These are phyloP conservation scores for Vaccinium vitisidaea DNA, from an alignment of 148 eudicot genomes.

Conservation along the genomic window DNA sequence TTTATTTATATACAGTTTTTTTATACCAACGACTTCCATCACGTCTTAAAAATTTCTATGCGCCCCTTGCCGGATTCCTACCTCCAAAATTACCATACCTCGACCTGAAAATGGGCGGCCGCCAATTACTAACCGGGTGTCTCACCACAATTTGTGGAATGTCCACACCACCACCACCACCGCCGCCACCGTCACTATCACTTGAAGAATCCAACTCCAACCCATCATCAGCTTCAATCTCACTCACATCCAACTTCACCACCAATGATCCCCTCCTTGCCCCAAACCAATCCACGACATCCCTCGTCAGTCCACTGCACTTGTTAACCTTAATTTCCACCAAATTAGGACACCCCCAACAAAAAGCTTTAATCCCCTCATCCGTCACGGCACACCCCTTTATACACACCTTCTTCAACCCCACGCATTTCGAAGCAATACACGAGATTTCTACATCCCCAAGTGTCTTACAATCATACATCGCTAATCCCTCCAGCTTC, in stretches of 20 bases:
- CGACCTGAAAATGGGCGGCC: conserved; percentile 39
- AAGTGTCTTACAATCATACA: conserved; percentile 72
- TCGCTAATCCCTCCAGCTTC: conserved; percentile 62
- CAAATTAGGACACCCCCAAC: too few relatives aligned
- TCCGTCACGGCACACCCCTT: conserved; percentile 73
- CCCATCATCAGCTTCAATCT: too few relatives aligned
- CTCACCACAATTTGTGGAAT: conserved; percentile 24
- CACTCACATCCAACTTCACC: too few relatives aligned
- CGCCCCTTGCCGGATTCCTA: conserved; percentile 32
- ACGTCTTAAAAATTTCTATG: not conserved
- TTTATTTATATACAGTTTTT: too few relatives aligned
- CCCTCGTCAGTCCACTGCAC: too few relatives aligned
- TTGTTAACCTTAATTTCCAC: too few relatives aligned
- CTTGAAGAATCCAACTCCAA: too few relatives aligned
- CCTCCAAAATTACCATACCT: conserved; percentile 55
- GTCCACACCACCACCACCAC: conserved; percentile 49
- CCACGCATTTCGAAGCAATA: conserved; percentile 54
- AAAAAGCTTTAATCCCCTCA: conserved; percentile 48
- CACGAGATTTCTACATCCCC: conserved; percentile 64
- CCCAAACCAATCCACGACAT: too few relatives aligned
- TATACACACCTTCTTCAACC: conserved; percentile 75
- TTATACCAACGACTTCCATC: too few relatives aligned
- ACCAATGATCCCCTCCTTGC: too few relatives aligned
- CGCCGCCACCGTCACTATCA: conserved; percentile 28
- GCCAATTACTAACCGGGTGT: conserved; percentile 32